These are phyloP conservation scores for Anaeromyces robustus DNA, from an alignment of 192 early-diverging fungal species.

Conservation along the genomic window DNA sequence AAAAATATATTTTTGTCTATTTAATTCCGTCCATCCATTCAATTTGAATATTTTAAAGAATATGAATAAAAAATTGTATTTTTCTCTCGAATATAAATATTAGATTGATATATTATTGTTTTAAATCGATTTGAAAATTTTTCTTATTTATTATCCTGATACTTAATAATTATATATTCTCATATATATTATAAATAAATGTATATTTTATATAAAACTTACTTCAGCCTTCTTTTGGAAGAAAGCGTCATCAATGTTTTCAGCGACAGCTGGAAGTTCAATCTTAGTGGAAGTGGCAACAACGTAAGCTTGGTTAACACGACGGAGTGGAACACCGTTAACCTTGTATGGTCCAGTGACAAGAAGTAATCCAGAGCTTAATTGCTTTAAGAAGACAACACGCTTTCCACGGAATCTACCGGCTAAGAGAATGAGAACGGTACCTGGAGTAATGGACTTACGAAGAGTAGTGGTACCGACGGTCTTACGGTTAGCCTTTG, in stretches of 20 bases:
- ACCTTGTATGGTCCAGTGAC: conserved; percentile 95
- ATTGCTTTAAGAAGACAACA: conserved; percentile 96
- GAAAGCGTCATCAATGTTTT: conserved; percentile 83
- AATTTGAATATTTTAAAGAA: no score
- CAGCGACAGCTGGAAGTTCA: conserved; percentile 63
- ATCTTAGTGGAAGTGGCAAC: conserved; percentile 99
- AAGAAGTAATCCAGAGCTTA: conserved; percentile 82
- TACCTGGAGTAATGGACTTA: conserved; percentile 87
- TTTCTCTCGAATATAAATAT: no score
- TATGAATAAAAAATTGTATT: no score
- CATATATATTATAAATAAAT: not conserved
- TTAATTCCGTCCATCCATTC: no score
- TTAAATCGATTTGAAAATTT: no score
- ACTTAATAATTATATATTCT: no score
- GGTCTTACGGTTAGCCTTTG: conserved; percentile 67
- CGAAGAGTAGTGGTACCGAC: conserved; percentile 59
- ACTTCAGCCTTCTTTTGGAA: conserved; percentile 28
- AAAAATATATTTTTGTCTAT: not conserved
- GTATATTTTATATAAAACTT: not conserved
- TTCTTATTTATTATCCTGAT: no score
- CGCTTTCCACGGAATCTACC: conserved; percentile 97
- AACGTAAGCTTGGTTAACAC: conserved; percentile 98
- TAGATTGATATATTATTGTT: no score
- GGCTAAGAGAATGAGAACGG: conserved; percentile 86
- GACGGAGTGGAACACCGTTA: conserved; percentile 95